Percentiles rank a stretch among this genome's conserved stretches.
These are phyloP conservation scores for Orbilia javanica DNA, from an alignment of 2,329 filamentous ascomycete genomes.

Conservation along the genomic window DNA sequence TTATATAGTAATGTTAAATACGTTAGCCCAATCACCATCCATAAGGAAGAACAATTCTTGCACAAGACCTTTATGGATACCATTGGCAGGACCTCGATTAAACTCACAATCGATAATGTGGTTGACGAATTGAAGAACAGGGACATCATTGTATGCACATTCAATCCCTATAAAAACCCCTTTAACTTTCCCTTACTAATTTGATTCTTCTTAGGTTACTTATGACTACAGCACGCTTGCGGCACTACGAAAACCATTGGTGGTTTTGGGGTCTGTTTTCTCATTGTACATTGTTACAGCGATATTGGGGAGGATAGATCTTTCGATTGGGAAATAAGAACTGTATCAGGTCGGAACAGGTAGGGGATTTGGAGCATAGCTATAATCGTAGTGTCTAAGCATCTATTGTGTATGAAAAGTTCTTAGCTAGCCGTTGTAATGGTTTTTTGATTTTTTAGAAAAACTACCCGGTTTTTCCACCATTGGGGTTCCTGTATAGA, in stretches of 20 bases:
- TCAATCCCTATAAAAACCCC: not conserved
- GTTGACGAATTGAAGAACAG: conserved; percentile 90
- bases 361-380: not conserved
- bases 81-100: conserved; percentile 83
- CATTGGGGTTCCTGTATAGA: not conserved
- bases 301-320: conserved; percentile 81
- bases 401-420: conserved; percentile 42
- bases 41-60: conserved; percentile 72
- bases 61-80: conserved; percentile 96
- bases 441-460: not conserved
- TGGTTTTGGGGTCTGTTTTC: conserved; percentile 80
- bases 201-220: conserved; percentile 69
- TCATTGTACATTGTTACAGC: conserved; percentile 81
- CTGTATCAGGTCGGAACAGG: not conserved
- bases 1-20: conserved; percentile 80
- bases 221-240: conserved; percentile 85
- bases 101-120: conserved; percentile 83
- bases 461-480: not conserved
- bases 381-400: conserved; percentile 35
- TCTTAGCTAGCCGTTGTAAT: conserved; percentile 46
- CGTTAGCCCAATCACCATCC: conserved; percentile 78
- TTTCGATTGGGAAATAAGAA: conserved; percentile 78
- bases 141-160: conserved; percentile 74
- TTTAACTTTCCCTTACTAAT: conserved; percentile 6
- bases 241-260: conserved; percentile 84